Conservation (phyloP, 2,329 filamentous ascomycete genomes). For the Sclerotinia minor region DNA sequence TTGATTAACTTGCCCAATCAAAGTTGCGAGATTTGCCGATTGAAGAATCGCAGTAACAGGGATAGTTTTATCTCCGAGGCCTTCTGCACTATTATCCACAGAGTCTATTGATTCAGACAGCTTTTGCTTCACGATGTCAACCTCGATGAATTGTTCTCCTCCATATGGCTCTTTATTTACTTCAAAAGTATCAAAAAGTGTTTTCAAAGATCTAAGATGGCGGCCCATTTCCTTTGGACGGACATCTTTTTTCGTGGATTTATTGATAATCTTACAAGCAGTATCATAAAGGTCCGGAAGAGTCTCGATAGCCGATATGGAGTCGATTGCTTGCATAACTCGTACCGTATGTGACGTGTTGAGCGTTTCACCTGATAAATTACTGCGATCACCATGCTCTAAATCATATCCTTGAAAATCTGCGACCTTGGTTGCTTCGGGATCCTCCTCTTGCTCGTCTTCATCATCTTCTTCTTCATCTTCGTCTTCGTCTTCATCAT, state of each 20-base stretch:
- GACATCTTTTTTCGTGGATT: conserved; percentile 41
- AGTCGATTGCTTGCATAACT: conserved; percentile 41
- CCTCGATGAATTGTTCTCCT: conserved; percentile 43
- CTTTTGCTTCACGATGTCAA: conserved; percentile 38
- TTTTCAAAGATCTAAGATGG: conserved; percentile 39
- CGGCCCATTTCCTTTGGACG: conserved; percentile 32
- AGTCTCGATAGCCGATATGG: conserved; percentile 43
- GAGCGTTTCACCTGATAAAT: conserved; percentile 36
- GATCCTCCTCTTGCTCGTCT: conserved; percentile 24
- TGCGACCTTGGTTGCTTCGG: conserved; percentile 15
- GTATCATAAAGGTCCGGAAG: conserved; percentile 44
- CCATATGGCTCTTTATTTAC: conserved; percentile 28
- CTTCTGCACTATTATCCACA: conserved; percentile 37
- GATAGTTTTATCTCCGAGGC: background rate
- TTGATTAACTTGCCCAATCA: conserved; percentile 3
- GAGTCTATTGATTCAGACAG: conserved; percentile 38
- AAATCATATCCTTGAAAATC: background rate
- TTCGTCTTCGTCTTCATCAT: conserved; percentile 1
- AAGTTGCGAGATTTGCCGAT: conserved; percentile 47
- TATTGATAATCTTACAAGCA: conserved; percentile 43
- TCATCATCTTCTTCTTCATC: conserved; percentile 22
- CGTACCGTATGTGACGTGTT: conserved; percentile 30
- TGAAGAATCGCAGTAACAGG: conserved; percentile 42
- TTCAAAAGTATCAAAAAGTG: conserved; percentile 28
- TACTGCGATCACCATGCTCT: background rate